phyloP scores from a whole-genome alignment of 495 filamentous ascomycete genomes.

The Penicillium antarcticum region DNA sequence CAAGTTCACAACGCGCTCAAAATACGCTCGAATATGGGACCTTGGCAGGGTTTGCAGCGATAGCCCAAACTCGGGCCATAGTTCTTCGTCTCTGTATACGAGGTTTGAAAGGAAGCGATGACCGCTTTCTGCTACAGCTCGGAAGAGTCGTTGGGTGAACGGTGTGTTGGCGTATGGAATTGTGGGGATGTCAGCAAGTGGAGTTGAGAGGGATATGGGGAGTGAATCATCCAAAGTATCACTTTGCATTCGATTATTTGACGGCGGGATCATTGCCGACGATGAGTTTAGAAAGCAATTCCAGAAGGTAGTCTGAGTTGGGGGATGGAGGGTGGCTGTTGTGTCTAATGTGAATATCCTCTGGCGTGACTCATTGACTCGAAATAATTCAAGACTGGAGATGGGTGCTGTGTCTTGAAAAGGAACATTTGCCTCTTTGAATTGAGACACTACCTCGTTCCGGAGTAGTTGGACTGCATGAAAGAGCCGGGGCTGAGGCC shows the following conservation, averaged over 20 bases:
- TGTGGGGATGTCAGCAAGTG: background rate
- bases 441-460: conserved; percentile 8
- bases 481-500: conserved; percentile 8
- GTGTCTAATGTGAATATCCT: background rate
- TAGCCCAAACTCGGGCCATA: conserved; percentile 16
- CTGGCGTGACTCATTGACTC: background rate
- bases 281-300: background rate
- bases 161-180: conserved; percentile 10
- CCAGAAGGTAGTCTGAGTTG: background rate
- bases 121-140: conserved; percentile 13
- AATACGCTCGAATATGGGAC: conserved; percentile 7
- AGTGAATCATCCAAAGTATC: background rate
- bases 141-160: conserved; percentile 13
- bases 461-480: conserved; percentile 7
- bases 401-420: background rate
- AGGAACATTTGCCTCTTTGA: background rate
- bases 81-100: conserved; percentile 4
- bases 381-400: background rate
- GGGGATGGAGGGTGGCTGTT: background rate
- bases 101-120: conserved; percentile 5
- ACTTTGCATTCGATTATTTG: background rate
- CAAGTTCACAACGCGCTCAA: conserved; percentile 6
- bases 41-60: conserved; percentile 12
- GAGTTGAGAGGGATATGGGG: background rate
- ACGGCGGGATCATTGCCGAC: background rate